Evolutionary conservation across 306 rosid genomes (phyloP).

Genomic region (Citrullus amarus): DNA sequence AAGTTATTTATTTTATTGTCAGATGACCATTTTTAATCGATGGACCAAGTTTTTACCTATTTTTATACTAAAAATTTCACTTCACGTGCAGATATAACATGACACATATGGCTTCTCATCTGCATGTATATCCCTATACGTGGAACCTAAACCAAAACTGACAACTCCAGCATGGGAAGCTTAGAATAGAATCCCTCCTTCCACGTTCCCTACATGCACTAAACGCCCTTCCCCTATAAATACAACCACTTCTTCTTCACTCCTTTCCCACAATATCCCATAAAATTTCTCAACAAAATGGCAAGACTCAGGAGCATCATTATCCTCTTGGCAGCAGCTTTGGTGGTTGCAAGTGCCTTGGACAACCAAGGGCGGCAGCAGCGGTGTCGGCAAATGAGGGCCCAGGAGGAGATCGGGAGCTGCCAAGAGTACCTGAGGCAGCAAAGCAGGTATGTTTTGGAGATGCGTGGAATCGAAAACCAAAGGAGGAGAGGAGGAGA

Average conservation of each 20-base stretch:
- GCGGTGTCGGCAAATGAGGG: background rate
- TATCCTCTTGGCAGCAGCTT: background rate
- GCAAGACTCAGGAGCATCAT: background rate
- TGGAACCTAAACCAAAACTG: background rate
- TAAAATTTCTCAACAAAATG: background rate
- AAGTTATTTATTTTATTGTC: too few relatives aligned
- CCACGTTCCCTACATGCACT: slow-evolving; percentile 1
- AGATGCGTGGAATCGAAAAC: background rate
- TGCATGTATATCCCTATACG: background rate
- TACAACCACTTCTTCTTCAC: background rate
- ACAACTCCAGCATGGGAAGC: background rate
- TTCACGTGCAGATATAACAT: too few relatives aligned
- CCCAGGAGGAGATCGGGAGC: background rate
- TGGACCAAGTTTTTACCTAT: too few relatives aligned
- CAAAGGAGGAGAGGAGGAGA: background rate
- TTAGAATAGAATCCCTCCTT: background rate
- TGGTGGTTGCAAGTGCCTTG: background rate
- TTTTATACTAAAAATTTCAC: too few relatives aligned
- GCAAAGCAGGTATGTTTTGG: background rate
- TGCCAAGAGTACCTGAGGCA: background rate
- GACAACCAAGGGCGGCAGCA: background rate
- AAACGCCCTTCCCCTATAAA: background rate
- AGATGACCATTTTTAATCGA: too few relatives aligned
- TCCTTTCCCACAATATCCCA: background rate
- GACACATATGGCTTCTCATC: background rate